Percentiles rank a stretch among this genome's conserved stretches.
Evolutionary conservation across 2,329 filamentous ascomycete genomes (phyloP).

Genomic region (Hymenoscyphus linearis): DNA sequence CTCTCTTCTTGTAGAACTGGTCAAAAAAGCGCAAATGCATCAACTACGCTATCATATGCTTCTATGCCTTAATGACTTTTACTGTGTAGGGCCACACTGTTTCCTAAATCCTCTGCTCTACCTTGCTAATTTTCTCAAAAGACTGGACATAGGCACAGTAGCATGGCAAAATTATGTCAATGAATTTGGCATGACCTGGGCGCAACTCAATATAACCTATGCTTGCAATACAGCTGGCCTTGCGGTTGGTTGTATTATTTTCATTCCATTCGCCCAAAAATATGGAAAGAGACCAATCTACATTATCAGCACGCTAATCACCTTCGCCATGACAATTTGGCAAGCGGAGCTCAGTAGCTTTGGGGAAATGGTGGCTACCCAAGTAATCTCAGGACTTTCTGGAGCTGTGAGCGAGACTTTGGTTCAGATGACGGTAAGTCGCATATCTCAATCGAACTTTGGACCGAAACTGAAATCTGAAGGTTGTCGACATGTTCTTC

Average conservation of each 20-base stretch:
- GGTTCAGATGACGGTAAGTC: conserved; percentile 38
- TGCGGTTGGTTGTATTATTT: conserved; percentile 37
- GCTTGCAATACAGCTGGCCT: conserved; percentile 40
- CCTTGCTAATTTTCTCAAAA: conserved; percentile 8
- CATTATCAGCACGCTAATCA: conserved; percentile 36
- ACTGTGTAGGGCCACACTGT: conserved; percentile 8
- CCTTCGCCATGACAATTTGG: conserved; percentile 38
- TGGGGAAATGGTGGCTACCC: conserved; percentile 40
- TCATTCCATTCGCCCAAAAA: conserved; percentile 43
- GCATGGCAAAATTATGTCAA: conserved; percentile 12
- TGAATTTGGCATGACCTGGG: conserved; percentile 39
- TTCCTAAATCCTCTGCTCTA: neutral
- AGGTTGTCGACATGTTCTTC: conserved; percentile 43
- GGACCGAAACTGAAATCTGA: neutral
- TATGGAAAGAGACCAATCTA: conserved; percentile 43
- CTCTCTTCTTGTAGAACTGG: conserved; percentile 35
- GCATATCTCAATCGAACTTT: neutral
- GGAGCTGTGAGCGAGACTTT: conserved; percentile 41
- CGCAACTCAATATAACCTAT: conserved; percentile 40
- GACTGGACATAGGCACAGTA: conserved; percentile 6
- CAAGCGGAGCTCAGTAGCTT: conserved; percentile 37
- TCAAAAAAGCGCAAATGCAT: conserved; percentile 35
- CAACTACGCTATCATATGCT: conserved; percentile 38
- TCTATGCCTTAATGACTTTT: conserved; percentile 40
- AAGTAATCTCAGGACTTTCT: conserved; percentile 39